Conservation (phyloP, 2,329 filamentous ascomycete species). For the Curvularia eragrostidis region DNA sequence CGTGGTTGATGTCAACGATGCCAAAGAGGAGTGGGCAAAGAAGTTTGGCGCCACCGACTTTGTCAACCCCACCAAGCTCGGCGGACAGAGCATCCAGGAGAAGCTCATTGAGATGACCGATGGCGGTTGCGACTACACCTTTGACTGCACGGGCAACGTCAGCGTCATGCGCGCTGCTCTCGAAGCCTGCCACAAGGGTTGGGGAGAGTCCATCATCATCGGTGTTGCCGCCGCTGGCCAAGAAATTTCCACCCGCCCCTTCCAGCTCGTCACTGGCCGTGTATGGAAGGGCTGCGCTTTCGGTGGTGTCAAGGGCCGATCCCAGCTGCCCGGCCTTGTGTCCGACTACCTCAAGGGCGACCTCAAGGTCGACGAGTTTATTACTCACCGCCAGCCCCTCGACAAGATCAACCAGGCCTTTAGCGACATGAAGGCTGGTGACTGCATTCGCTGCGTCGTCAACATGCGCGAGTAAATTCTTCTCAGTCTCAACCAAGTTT, state of each 20-base stretch:
- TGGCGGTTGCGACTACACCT: slow-evolving; percentile 97
- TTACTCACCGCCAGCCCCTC: slow-evolving; percentile 90
- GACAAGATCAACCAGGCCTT: slow-evolving; percentile 88
- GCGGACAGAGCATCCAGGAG: slow-evolving; percentile 80
- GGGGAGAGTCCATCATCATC: slow-evolving; percentile 97
- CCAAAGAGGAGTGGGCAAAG: slow-evolving; percentile 87
- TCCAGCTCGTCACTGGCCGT: slow-evolving; percentile 97
- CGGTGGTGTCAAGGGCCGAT: slow-evolving; percentile 96
- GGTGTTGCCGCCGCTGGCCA: slow-evolving; percentile 95
- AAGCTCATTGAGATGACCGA: slow-evolving; percentile 97
- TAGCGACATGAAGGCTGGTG: slow-evolving; percentile 91
- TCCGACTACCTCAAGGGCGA: slow-evolving; percentile 86
- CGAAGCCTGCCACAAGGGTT: slow-evolving; percentile 98
- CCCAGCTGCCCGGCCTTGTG: slow-evolving; percentile 86
- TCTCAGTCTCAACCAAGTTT: slow-evolving; percentile 3
- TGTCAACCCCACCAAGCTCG: slow-evolving; percentile 79
- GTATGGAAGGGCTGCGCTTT: slow-evolving; percentile 99
- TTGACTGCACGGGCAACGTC: slow-evolving; percentile 98
- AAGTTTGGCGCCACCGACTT: slow-evolving; percentile 98
- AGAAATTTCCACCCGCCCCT: slow-evolving; percentile 92
- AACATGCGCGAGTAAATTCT: slow-evolving; percentile 59
- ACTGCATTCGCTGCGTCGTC: slow-evolving; percentile 96
- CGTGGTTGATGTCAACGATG: slow-evolving; percentile 80
- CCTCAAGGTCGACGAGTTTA: slow-evolving; percentile 99
- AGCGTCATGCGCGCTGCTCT: slow-evolving; percentile 93